phyloP scores from a whole-genome alignment of 345 rosid genomes.

The Eucalyptus tenuipes region DNA sequence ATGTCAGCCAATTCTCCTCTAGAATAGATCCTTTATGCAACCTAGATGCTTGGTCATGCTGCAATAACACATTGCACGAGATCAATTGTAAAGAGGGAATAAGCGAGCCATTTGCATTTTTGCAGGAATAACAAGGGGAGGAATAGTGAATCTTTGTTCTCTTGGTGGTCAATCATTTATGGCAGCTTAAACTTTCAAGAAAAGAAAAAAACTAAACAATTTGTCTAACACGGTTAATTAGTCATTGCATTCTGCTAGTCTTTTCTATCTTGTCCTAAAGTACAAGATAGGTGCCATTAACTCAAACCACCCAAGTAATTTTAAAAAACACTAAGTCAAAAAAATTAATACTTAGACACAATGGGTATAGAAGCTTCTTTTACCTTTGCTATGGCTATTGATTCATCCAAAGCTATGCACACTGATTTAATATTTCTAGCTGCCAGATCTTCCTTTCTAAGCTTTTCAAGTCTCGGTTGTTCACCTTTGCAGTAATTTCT shows the following conservation, averaged over 20 bases:
- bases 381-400: not conserved
- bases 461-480: not conserved
- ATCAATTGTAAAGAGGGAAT: not conserved
- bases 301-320: not conserved
- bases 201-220: not conserved
- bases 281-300: not conserved
- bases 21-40: not conserved
- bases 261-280: not conserved
- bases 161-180: not conserved
- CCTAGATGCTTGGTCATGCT: not conserved
- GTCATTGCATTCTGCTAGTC: not conserved
- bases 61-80: not conserved
- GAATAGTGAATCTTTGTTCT: not conserved
- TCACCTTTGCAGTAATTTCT: not conserved
- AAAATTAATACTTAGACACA: not conserved
- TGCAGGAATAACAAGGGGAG: not conserved
- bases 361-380: not conserved
- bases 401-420: not conserved
- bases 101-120: not conserved
- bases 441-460: not conserved
- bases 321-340: not conserved
- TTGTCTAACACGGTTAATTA: not conserved
- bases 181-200: not conserved
- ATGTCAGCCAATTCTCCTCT: not conserved
- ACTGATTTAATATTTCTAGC: not conserved